A percentile compares a stretch with the other conserved stretches of the same genome.
phyloP scores from a whole-genome alignment of 192 early-diverging fungal genomes.

The Coemansia sp. region DNA sequence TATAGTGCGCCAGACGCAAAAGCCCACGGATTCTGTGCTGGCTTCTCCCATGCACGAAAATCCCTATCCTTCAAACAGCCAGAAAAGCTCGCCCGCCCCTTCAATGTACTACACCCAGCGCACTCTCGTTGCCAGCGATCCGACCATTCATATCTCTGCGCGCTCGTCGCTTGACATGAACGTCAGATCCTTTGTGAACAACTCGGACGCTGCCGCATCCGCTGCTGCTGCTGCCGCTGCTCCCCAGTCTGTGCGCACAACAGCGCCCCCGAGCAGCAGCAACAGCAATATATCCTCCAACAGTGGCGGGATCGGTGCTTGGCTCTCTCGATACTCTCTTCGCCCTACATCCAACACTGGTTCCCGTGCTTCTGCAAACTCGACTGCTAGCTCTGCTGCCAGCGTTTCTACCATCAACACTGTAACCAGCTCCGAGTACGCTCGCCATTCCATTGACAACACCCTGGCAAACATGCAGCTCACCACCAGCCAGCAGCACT shows the following conservation, averaged over 20 bases:
- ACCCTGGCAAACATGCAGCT: conserved; percentile 42
- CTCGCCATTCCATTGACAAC: conserved; percentile 49
- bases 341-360: conserved; percentile 26
- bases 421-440: conserved; percentile 33
- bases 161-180: conserved; percentile 42
- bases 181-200: conserved; percentile 1
- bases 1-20: conserved; percentile 50
- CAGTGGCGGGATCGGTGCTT: conserved; percentile 40
- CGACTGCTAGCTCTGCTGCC: conserved; percentile 35
- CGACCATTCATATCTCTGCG: conserved; percentile 19
- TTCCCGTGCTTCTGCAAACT: conserved; percentile 41
- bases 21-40: conserved; percentile 21
- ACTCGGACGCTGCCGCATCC: neutral
- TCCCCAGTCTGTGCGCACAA: conserved; percentile 3
- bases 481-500: conserved; percentile 9
- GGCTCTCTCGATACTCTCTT: conserved; percentile 47
- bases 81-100: conserved; percentile 27
- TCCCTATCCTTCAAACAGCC: neutral
- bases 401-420: conserved; percentile 31
- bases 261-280: conserved; percentile 2
- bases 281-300: conserved; percentile 6
- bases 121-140: conserved; percentile 41
- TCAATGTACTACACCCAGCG: conserved; percentile 37
- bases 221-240: neutral
- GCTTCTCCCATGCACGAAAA: conserved; percentile 29